A percentile compares a stretch with the other conserved stretches of the same genome.
Conservation (phyloP, 768 basidiomycete species). For the Boletus pseudo-olivaceus region DNA sequence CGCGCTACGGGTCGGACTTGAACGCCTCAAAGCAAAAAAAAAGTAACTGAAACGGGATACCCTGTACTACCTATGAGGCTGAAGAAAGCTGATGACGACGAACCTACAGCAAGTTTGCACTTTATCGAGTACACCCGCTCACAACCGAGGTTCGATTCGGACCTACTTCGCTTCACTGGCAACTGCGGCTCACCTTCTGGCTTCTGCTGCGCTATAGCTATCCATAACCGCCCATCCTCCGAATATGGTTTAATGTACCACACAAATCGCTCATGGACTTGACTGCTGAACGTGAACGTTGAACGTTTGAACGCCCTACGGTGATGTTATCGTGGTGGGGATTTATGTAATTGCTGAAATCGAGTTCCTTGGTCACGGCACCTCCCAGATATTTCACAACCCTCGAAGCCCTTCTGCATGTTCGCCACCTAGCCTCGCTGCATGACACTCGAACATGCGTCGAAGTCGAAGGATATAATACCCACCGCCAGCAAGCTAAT, state of each 20-base stretch:
- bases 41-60: neutral
- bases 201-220: neutral
- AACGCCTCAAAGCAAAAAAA: neutral
- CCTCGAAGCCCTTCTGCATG: neutral
- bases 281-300: too few species aligned
- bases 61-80: neutral
- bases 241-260: neutral
- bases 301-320: neutral
- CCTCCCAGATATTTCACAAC: slow-evolving; percentile 1
- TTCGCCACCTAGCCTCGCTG: neutral
- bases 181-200: neutral
- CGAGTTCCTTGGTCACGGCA: neutral
- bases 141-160: neutral
- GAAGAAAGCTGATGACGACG: neutral
- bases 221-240: neutral
- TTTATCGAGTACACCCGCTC: neutral
- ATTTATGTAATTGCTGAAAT: neutral
- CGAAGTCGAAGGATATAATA: slow-evolving; percentile 8
- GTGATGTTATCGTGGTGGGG: neutral
- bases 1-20: neutral
- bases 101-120: too few species aligned
- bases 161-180: neutral
- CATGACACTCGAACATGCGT: neutral
- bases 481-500: neutral
- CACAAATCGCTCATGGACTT: neutral